Percentiles rank a stretch among this genome's conserved stretches.
phyloP scores from a whole-genome alignment of 306 rosid genomes.

The Cucurbita ficifolia region DNA sequence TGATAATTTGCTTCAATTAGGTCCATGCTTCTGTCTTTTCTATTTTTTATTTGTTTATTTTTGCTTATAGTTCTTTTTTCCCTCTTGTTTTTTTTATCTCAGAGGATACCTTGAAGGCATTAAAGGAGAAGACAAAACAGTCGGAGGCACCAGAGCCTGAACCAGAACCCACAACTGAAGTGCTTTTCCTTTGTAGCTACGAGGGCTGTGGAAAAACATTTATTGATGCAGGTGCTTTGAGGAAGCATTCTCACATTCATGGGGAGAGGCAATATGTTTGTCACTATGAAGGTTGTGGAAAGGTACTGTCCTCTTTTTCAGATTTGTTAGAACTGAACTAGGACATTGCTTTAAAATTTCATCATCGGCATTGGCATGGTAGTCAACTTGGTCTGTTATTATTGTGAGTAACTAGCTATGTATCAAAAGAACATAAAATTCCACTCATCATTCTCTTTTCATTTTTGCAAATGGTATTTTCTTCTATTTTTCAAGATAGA shows the following conservation, averaged over 20 bases:
- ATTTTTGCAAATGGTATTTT: neutral
- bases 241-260: conserved; percentile 95
- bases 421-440: neutral
- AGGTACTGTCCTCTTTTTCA: conserved; percentile 29
- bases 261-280: conserved; percentile 90
- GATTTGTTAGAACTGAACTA: neutral
- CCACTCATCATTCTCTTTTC: neutral
- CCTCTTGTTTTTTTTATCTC: conserved; percentile 7
- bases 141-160: conserved; percentile 67
- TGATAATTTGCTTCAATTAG: neutral
- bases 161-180: conserved; percentile 96
- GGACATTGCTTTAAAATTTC: neutral
- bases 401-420: neutral
- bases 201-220: conserved; percentile 94
- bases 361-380: neutral
- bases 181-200: conserved; percentile 92
- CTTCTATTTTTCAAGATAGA: neutral
- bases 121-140: conserved; percentile 59
- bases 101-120: conserved; percentile 58
- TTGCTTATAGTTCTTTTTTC: conserved; percentile 8
- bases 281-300: conserved; percentile 86
- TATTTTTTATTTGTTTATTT: conserved; percentile 5
- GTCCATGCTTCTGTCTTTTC: neutral
- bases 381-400: neutral
- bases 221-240: conserved; percentile 93